These are phyloP conservation scores for Saccharomycopsis sp. DNA, from an alignment of 805 yeast species.

Conservation along the genomic window DNA sequence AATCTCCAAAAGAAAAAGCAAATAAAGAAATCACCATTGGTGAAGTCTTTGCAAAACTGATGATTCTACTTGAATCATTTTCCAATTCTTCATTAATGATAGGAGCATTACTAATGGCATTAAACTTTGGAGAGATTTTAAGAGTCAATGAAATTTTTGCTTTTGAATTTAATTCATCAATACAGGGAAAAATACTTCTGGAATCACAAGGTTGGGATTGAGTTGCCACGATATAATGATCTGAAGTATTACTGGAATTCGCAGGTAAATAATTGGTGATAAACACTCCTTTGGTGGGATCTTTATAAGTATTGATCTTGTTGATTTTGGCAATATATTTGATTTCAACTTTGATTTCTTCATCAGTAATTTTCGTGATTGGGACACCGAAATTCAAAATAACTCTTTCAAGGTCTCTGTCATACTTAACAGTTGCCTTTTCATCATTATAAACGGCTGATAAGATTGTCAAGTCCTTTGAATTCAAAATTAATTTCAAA, in stretches of 20 bases:
- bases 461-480: constrained; percentile 25
- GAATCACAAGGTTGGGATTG: constrained; percentile 66
- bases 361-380: constrained; percentile 19
- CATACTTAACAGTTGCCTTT: constrained; percentile 26
- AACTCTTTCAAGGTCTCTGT: constrained; percentile 32
- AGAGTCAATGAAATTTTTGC: constrained; percentile 40
- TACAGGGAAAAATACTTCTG: constrained; percentile 51
- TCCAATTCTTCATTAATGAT: constrained; percentile 23
- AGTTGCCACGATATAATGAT: constrained; percentile 49
- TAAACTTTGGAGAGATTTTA: constrained; percentile 33
- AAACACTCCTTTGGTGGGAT: constrained; percentile 54
- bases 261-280: constrained; percentile 44
- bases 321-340: constrained; percentile 42
- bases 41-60: constrained; percentile 43
- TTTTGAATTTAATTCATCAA: constrained; percentile 55
- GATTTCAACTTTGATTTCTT: constrained; percentile 20
- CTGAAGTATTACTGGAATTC: constrained; percentile 35
- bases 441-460: constrained; percentile 11
- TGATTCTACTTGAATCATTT: constrained; percentile 24
- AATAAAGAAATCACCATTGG: constrained; percentile 54
- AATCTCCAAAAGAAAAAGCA: constrained; percentile 60
- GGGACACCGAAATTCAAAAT: constrained; percentile 23
- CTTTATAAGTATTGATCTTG: constrained; percentile 40
- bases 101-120: constrained; percentile 41
- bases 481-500: constrained; percentile 26